Base-by-base conservation (phyloP, 2,329 filamentous ascomycete genomes). In the Geoglossum cookeanum region DNA sequence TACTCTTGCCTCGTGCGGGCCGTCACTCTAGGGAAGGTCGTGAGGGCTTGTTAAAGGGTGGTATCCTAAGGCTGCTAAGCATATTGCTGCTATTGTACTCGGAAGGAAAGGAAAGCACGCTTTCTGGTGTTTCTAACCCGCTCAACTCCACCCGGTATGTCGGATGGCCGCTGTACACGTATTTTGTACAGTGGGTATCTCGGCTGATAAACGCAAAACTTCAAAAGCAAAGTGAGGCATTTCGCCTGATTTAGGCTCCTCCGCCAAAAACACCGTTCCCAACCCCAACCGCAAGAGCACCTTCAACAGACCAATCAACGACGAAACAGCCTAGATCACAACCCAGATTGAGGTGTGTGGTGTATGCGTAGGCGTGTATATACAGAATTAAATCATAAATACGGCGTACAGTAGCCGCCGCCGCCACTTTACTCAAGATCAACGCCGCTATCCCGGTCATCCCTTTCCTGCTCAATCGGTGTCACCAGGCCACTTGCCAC, bases 371-470 rank as follows among this genome's bases (percentile, higher is more conserved):
- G 33, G 33, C 33, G 6, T 42, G 13, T 42, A 42, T 42, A 42
- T 42, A 4, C 5, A 7, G 17, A 45, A 17, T 22, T 30, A n/a
- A 17, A 9, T 9, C 11, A 53, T 53, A 6, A 11, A 7, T 35
- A 13, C 15, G 30, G 37, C n/a, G 8, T 35, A 17, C 3, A 13
- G 22, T 11, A 5, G 11, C 4, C 17, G 29, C 13, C 15, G 32
- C 45, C 17, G 49, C 30, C 33, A 22, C 22, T 22, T 53, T 58
- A 33, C 39, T 66, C 64, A 33, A 65, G 60, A 58, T 64, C 65
- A 33, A 67, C 64, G 30, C 65, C 66, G 57, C 64, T 66, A 56
- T 68, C 66, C 45, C 65, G 61, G 56, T 68, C 65, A 8, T 62
- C 63, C 17, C 61, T 62, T 59, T 66, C 65, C 55, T 60, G 61